phyloP scores from a whole-genome alignment of 495 filamentous ascomycete species.

The Astrocystis sublimbata region DNA sequence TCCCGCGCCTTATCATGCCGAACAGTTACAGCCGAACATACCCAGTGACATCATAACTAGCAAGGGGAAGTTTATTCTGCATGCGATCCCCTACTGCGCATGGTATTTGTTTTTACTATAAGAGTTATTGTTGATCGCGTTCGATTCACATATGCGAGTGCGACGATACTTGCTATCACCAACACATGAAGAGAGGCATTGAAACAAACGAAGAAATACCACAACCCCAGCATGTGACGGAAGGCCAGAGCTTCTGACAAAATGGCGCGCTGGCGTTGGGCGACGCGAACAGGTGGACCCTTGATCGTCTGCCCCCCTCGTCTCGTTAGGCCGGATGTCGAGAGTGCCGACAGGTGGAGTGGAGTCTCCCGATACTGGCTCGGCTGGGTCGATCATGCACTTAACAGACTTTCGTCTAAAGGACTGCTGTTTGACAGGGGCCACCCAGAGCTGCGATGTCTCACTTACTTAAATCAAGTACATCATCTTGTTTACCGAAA shows the following conservation, averaged over 20 bases:
- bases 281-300: neutral
- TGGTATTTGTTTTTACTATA: too few relatives aligned
- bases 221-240: neutral
- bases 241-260: neutral
- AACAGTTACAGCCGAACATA: neutral
- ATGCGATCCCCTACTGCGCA: neutral
- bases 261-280: too few relatives aligned
- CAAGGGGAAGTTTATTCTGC: neutral
- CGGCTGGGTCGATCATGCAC: neutral
- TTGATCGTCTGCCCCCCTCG: neutral
- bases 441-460: too few relatives aligned
- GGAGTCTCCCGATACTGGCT: neutral
- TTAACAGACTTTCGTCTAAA: neutral
- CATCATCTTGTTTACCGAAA: constrained; percentile 5
- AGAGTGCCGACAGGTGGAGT: neutral
- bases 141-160: too few relatives aligned
- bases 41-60: neutral
- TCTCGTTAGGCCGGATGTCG: neutral
- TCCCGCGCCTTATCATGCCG: neutral
- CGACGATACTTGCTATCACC: too few relatives aligned
- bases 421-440: neutral
- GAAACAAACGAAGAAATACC: too few relatives aligned
- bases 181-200: too few relatives aligned
- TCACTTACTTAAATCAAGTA: too few relatives aligned
- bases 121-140: too few relatives aligned